Evolutionary conservation across 352 stramenopile genomes (phyloP).

Genomic region (Peronospora belbahrii): DNA sequence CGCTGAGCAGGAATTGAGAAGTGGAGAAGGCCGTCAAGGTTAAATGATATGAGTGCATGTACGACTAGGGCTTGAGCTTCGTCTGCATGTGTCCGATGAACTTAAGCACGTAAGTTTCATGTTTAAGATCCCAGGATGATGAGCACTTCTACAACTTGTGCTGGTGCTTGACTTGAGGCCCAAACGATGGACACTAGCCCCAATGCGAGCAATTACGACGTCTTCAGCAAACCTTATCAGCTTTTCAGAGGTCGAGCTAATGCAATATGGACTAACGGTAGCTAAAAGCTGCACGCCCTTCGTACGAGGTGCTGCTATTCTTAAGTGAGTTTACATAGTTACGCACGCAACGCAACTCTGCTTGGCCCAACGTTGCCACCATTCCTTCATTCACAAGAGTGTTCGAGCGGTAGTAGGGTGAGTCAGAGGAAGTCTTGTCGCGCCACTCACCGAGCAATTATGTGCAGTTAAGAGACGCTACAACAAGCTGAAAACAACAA

Average conservation of each 20-base stretch:
- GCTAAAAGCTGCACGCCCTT: too few relatives aligned
- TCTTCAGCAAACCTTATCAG: conserved; percentile 86
- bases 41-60: conserved; percentile 59
- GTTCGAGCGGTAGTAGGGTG: too few relatives aligned
- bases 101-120: conserved; percentile 64
- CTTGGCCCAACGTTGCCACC: too few relatives aligned
- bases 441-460: conserved; percentile 12
- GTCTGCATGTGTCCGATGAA: conserved; percentile 65
- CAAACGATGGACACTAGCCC: conserved; percentile 58
- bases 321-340: conserved; percentile 21
- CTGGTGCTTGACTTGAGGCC: conserved; percentile 48
- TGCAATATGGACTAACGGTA: too few relatives aligned
- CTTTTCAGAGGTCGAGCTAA: conserved; percentile 85
- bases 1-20: too few relatives aligned
- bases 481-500: conserved; percentile 14
- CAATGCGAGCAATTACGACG: conserved; percentile 82
- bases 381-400: too few relatives aligned
- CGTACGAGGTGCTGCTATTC: conserved; percentile 41
- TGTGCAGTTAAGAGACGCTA: conserved; percentile 14
- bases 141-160: conserved; percentile 57
- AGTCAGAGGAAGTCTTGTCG: conserved; percentile 15
- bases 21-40: conserved; percentile 52
- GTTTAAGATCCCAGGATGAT: conserved; percentile 57
- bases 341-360: too few relatives aligned
- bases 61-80: conserved; percentile 61